Percentiles rank a stretch among this genome's conserved stretches.
phyloP scores from a whole-genome alignment of 108 stramenopile genomes.

The Schizochytrium sp. region DNA sequence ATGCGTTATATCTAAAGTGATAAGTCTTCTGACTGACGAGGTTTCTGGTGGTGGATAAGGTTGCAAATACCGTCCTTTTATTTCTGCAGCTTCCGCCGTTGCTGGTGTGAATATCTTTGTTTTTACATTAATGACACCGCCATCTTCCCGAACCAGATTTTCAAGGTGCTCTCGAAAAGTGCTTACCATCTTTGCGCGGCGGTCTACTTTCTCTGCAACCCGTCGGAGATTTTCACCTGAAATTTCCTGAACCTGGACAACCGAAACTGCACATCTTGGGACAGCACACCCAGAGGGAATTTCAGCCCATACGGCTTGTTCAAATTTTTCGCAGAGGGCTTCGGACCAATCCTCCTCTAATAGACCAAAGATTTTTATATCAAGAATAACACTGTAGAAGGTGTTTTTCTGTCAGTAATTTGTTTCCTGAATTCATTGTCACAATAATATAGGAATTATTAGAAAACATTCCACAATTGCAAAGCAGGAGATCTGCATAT shows the following conservation, averaged over 20 bases:
- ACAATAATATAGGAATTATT: not conserved
- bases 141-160: conserved; percentile 36
- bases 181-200: not conserved
- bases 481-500: too few relatives aligned
- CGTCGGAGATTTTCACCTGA: conserved; percentile 42
- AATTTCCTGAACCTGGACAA: not conserved
- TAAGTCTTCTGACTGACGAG: not conserved
- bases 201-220: conserved; percentile 18
- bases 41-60: not conserved
- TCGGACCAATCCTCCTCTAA: not conserved
- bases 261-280: not conserved
- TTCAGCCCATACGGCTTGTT: not conserved
- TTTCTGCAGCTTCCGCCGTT: conserved; percentile 30
- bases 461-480: not conserved
- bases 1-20: conserved; percentile 2
- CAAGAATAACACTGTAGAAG: not conserved
- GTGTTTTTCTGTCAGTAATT: not conserved
- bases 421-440: too few relatives aligned
- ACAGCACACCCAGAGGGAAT: not conserved
- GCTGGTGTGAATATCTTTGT: not conserved
- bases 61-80: not conserved
- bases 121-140: conserved; percentile 57
- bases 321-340: not conserved
- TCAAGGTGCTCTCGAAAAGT: conserved; percentile 16
- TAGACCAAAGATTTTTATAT: conserved; percentile 48